Base-by-base conservation (phyloP, 208 protist species). In the Crithidia brevicula region DNA sequence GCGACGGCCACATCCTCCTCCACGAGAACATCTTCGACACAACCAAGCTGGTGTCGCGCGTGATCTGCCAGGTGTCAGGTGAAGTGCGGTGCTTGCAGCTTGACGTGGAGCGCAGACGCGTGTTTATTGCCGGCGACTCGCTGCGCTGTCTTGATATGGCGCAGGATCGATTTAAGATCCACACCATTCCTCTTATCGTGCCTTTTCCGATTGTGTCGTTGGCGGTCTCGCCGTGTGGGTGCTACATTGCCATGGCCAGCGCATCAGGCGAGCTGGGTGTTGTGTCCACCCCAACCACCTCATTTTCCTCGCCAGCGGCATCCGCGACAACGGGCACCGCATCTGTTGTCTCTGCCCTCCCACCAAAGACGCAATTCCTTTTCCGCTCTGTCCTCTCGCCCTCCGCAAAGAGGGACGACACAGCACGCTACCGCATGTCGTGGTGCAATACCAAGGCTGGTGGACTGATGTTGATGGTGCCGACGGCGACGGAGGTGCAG, bases 91-190 rank as follows among this genome's bases (percentile, higher is more conserved):
- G 75, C 56, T 51, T 96, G 40, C 50, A 80, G 28, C 82, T 94
- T 67, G 88, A 96, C 64, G 61, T 63, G 0, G 66, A 69, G 54
- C 76, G 76, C 45, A 75, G 74, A 1, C 86, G 88, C 36, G 57
- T 93, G n/a, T 94, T 93, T 58, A 83, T 94, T 59, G 91, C 72
- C n/a, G 91, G 91, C 11, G 88, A 96, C 72, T 92, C 88, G 4
- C 78, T 96, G 22, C 86, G 88, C 23, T 91, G 81, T 54, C 77
- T 96, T 15, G 60, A 79, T 23, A 89, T 94, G 82, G 20, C 45
- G 23, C 52, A 42, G 27, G 59, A 57, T 23, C 63, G 70, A 9
- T 90, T 89, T 47, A 57, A 81, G 1, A 87, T 94, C 8, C 61
- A 53, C 11, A 88, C 79, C 13, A 76, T 93, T 16, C 72, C 81